Conservation (phyloP, 192 early-diverging fungal species). For the Endogone sp. region DNA sequence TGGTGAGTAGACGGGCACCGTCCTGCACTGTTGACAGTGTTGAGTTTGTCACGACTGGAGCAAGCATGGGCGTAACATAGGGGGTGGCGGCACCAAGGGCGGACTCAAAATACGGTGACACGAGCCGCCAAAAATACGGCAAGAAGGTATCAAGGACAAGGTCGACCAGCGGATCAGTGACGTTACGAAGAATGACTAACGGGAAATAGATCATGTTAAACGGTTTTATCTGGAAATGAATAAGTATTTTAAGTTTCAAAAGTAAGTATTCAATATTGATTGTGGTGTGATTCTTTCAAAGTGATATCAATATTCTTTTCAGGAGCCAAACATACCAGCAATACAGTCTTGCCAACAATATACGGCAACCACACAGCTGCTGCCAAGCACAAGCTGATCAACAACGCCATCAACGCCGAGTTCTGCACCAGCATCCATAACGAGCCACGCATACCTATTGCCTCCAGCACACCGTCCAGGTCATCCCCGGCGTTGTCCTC, state of each 20-base stretch:
- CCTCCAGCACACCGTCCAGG: constrained; percentile 76
- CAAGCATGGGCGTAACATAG: not conserved
- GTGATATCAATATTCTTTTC: too few species aligned
- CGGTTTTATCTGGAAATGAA: constrained; percentile 38
- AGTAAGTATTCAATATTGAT: too few species aligned
- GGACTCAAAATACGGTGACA: not conserved
- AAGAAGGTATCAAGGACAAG: constrained; percentile 52
- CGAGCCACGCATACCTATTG: constrained; percentile 89
- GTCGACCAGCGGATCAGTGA: constrained; percentile 74
- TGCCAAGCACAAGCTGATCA: constrained; percentile 69
- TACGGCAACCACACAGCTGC: constrained; percentile 76
- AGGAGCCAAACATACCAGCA: constrained; percentile 29
- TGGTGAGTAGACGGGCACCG: not conserved
- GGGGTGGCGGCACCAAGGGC: not conserved
- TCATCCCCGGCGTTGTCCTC: constrained; percentile 60
- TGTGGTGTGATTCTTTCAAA: too few species aligned
- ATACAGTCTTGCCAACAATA: constrained; percentile 49
- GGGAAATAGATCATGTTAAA: constrained; percentile 46
- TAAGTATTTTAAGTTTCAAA: too few species aligned
- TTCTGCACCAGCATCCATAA: constrained; percentile 75
- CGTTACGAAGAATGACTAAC: constrained; percentile 48
- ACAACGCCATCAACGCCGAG: constrained; percentile 70
- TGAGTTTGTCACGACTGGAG: not conserved
- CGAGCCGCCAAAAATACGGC: constrained; percentile 23
- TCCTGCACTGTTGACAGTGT: not conserved